Evolutionary conservation across 495 filamentous ascomycete genomes (phyloP).

Genomic region (Cetradonia linearis): DNA sequence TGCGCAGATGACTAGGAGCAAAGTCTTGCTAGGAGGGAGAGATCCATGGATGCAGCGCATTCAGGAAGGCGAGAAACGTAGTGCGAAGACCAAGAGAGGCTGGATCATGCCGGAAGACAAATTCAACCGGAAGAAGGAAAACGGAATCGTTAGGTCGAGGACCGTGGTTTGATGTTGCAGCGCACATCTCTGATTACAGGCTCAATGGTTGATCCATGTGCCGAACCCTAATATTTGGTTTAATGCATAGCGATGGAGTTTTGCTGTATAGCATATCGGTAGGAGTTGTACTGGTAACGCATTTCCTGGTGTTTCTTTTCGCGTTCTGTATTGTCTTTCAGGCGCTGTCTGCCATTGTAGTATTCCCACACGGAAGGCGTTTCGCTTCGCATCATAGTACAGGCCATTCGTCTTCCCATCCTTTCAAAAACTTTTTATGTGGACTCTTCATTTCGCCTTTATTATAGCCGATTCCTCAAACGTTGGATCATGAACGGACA

Average conservation of each 20-base stretch:
- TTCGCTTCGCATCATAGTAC: no score
- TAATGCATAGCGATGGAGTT: slow-evolving; percentile 1
- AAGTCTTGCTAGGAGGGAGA: slow-evolving; percentile 49
- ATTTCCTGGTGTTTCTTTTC: not conserved
- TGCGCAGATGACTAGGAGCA: slow-evolving; percentile 62
- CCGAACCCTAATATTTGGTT: not conserved
- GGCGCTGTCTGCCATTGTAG: no score
- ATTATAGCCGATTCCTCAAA: no score
- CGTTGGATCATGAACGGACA: no score
- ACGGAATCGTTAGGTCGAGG: slow-evolving; percentile 36
- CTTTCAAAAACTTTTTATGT: no score
- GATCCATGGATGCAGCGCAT: slow-evolving; percentile 85
- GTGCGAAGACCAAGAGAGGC: slow-evolving; percentile 69
- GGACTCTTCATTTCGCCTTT: no score
- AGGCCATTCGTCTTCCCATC: no score
- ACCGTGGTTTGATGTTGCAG: not conserved
- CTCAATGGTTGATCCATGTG: slow-evolving; percentile 3
- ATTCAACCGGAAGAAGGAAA: slow-evolving; percentile 44
- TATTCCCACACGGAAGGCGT: no score
- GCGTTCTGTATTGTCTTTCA: no score
- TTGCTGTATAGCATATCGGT: not conserved
- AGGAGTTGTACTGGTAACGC: not conserved
- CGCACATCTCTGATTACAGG: not conserved
- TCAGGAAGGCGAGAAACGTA: slow-evolving; percentile 69
- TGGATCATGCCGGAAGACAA: slow-evolving; percentile 79